Evolutionary conservation across 2,329 filamentous ascomycete genomes (phyloP), one percentile per base, ranked within the genome.

Genomic region (Microsporum ferrugineum): DNA sequence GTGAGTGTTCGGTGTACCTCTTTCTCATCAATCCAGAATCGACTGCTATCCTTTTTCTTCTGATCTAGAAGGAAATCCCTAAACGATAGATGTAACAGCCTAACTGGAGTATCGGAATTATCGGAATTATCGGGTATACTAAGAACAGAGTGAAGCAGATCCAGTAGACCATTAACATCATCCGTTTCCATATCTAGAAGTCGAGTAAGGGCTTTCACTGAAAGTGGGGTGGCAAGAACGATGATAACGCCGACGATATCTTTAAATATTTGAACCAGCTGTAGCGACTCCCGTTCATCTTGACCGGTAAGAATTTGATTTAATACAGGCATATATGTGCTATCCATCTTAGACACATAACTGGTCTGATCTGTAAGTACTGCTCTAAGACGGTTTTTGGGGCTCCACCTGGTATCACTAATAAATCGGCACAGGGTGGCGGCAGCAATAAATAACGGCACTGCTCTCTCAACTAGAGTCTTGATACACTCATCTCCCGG

Each of bases 381-480:
- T 27, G 17, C 29, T 43, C 17, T 41, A 34, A 64, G 29, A 27
- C 63, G 56, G 3, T 49, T 36, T 36, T 53, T 14, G 4, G 67
- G 64, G 27, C 63, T 41, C 60, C 53, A 64, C 27, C 64, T 61
- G 14, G n/a, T 7, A 60, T 70, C 66, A 23, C 58, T 60, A 17
- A 72, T 57, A 62, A 69, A 69, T 2, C 67, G 70, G 63, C 64
- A 72, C 12, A 68, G 39, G 12, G 70, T 69, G 14, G 64, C 57
- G 6, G 66, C 66, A 23, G 57, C 72, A 51, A 67, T 72, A 45
- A 75, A 73, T 33, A 73, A 61, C 27, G 70, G 67, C 51, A 61
- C 49, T 17, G 72, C 62, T 56, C 69, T 68, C n/a, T 67, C 23
- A 33, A 71, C 67, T 4, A 75, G 63, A 5, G 45, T 61, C 17